Evolutionary conservation across 2,329 filamentous ascomycete genomes (phyloP).

Genomic region (Mycocentrospora acerina): DNA sequence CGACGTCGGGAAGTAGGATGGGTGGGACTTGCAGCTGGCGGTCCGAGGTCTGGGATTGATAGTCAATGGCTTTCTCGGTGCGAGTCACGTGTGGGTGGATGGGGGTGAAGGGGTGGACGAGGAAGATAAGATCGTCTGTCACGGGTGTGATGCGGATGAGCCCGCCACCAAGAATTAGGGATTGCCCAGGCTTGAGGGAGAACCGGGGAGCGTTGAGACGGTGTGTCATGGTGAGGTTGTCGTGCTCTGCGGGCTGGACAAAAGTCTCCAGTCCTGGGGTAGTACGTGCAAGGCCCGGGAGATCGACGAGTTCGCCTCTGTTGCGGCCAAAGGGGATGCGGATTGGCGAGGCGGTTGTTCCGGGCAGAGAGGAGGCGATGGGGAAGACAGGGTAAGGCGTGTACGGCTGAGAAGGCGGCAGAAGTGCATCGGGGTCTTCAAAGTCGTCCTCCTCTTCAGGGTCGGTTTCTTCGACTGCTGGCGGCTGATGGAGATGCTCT

Average conservation of each 20-base stretch:
- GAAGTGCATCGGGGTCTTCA: conserved; percentile 51
- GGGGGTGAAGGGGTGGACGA: conserved; percentile 86
- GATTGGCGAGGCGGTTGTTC: conserved; percentile 94
- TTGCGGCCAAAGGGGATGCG: conserved; percentile 85
- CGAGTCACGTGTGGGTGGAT: conserved; percentile 73
- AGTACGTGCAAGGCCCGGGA: conserved; percentile 79
- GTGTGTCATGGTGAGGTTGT: conserved; percentile 74
- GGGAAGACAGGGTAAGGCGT: conserved; percentile 81
- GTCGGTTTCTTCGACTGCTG: conserved; percentile 12
- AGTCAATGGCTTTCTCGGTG: conserved; percentile 75
- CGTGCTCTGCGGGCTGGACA: conserved; percentile 66
- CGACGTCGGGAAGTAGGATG: conserved; percentile 53
- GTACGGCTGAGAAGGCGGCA: conserved; percentile 75
- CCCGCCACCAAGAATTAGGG: conserved; percentile 76
- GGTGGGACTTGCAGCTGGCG: conserved; percentile 63
- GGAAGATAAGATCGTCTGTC: conserved; percentile 63
- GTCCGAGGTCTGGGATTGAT: conserved; percentile 60
- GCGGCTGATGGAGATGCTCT: conserved; percentile 23
- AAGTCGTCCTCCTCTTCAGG: conserved; percentile 26
- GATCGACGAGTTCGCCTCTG: conserved; percentile 87
- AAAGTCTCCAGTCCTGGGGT: conserved; percentile 64
- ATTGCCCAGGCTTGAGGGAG: conserved; percentile 73
- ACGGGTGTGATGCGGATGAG: conserved; percentile 83
- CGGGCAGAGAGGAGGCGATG: conserved; percentile 80
- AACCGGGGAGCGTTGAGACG: conserved; percentile 73